Evolutionary conservation across 768 basidiomycete genomes (phyloP).

Genomic region (Guyanaporus albipodus): DNA sequence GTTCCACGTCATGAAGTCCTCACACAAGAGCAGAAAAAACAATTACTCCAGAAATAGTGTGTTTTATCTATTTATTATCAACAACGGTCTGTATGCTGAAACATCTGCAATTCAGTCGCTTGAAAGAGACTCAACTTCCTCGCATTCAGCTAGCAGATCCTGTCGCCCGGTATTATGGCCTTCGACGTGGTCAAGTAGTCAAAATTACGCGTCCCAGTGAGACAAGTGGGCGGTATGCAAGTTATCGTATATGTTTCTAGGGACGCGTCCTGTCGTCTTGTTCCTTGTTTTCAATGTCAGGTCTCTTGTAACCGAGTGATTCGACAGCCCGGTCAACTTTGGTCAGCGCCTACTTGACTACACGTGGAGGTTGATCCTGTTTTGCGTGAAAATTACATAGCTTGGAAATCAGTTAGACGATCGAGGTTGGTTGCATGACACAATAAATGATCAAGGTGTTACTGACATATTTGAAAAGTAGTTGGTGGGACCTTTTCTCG

Average conservation of each 20-base stretch:
- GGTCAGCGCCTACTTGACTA: slow-evolving; percentile 2
- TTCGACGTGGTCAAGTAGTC: slow-evolving; percentile 93
- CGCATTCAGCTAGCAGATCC: slow-evolving; percentile 96
- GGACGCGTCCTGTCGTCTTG: slow-evolving; percentile 1
- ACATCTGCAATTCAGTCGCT: slow-evolving; percentile 53
- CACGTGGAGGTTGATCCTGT: background rate
- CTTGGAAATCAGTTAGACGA: no score
- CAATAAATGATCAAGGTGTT: no score
- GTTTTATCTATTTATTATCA: slow-evolving; percentile 32
- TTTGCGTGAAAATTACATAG: no score
- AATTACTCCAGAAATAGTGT: slow-evolving; percentile 88
- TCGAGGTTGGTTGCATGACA: background rate
- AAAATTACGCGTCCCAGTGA: slow-evolving; percentile 97
- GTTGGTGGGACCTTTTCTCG: background rate
- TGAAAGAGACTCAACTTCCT: slow-evolving; percentile 97
- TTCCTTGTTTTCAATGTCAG: slow-evolving; percentile 4
- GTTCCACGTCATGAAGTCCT: slow-evolving; percentile 93
- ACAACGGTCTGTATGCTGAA: slow-evolving; percentile 6
- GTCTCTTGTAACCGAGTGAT: slow-evolving; percentile 11
- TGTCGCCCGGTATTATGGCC: slow-evolving; percentile 97
- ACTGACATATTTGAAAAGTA: no score
- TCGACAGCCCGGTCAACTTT: background rate
- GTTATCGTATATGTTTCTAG: slow-evolving; percentile 88
- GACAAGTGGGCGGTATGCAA: slow-evolving; percentile 91
- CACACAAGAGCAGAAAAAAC: slow-evolving; percentile 78